Evolutionary conservation across 805 yeast species (phyloP).

Genomic region (Candida ortonii): DNA sequence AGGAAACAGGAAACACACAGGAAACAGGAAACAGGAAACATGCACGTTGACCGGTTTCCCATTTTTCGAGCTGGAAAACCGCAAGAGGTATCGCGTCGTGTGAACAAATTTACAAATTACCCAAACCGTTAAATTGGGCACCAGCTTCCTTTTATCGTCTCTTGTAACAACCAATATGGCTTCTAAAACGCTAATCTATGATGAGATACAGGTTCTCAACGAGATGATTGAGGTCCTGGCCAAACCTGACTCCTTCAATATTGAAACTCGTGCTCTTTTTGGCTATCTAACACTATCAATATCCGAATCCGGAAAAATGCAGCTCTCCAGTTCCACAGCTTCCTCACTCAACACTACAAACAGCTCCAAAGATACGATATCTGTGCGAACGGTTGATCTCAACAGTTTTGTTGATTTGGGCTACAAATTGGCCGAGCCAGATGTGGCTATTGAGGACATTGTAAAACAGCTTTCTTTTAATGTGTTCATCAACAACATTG

Average conservation of each 20-base stretch:
- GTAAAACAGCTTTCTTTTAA: conserved; percentile 21
- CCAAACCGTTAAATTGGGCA: no score
- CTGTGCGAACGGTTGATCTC: conserved; percentile 25
- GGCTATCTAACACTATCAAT: conserved; percentile 12
- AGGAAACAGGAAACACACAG: no score
- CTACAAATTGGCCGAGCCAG: conserved; percentile 19
- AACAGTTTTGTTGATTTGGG: conserved; percentile 28
- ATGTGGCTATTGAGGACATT: conserved; percentile 7
- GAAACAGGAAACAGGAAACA: no score
- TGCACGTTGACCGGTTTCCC: no score
- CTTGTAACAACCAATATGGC: conserved; percentile 1
- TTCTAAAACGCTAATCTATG: conserved; percentile 9
- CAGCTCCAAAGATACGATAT: conserved; percentile 10
- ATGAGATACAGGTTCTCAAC: conserved; percentile 23
- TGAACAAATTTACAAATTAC: no score
- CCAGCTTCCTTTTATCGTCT: no score
- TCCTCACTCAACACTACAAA: neutral
- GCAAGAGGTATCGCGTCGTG: no score
- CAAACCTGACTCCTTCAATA: conserved; percentile 19
- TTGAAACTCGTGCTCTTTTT: conserved; percentile 22
- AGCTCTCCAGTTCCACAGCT: conserved; percentile 1
- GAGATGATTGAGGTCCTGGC: conserved; percentile 25
- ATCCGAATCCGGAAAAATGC: conserved; percentile 3
- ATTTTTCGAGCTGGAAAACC: no score
- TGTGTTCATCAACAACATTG: conserved; percentile 28